Evolutionary conservation across 495 filamentous ascomycete genomes (phyloP).

Genomic region (Bathelium albidoporum): DNA sequence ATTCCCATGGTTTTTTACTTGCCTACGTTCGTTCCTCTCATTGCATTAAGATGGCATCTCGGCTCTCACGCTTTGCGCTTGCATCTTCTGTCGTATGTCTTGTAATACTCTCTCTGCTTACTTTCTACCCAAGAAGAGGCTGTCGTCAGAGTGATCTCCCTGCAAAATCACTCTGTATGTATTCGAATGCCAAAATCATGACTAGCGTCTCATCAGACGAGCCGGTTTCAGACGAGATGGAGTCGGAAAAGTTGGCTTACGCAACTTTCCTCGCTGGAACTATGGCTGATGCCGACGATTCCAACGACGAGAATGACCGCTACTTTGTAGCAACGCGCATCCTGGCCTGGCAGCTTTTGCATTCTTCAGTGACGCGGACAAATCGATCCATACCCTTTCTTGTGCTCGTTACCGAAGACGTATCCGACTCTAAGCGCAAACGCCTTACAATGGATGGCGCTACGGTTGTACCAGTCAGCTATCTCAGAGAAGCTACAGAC

Average conservation of each 20-base stretch:
- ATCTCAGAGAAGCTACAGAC: not conserved
- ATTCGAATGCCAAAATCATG: not conserved
- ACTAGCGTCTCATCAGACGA: not conserved
- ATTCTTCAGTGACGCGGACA: not conserved
- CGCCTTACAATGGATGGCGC: conserved; percentile 4
- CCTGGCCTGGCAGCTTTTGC: conserved; percentile 5
- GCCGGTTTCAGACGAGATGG: not conserved
- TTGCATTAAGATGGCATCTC: not conserved
- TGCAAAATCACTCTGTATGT: not conserved
- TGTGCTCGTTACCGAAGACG: not conserved
- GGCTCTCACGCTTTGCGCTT: not conserved
- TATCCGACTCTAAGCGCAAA: not conserved
- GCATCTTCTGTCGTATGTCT: not conserved
- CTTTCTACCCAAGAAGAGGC: not conserved
- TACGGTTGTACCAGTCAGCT: not conserved
- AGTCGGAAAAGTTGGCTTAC: not conserved
- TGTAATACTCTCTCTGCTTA: not conserved
- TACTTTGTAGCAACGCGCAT: conserved; percentile 28
- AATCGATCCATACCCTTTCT: conserved; percentile 4
- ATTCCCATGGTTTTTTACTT: no score
- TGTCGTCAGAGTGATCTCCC: not conserved
- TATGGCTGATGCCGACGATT: not conserved
- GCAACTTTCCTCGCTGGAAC: conserved; percentile 1
- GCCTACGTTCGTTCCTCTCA: no score
- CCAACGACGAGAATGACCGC: conserved; percentile 19